These are phyloP conservation scores for Xylaria bambusicola DNA, from an alignment of 495 filamentous ascomycete species.

Conservation along the genomic window DNA sequence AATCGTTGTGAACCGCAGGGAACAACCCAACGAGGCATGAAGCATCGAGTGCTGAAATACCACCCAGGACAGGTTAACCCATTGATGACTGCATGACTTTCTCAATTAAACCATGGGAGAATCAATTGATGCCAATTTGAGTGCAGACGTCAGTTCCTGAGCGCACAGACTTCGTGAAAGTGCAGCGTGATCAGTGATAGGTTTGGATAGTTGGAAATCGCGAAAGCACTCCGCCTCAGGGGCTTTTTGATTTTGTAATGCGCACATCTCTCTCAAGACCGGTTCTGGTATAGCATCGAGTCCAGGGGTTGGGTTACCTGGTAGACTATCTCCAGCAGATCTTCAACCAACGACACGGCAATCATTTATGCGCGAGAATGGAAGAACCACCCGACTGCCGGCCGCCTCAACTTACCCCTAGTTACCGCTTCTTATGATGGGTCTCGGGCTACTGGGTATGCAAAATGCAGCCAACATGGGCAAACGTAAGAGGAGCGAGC, in stretches of 20 bases:
- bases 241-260: constrained; percentile 4
- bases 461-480: constrained; percentile 3
- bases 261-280: constrained; percentile 11
- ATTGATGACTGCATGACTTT: background rate
- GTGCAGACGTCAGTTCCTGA: too few relatives aligned
- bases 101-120: background rate
- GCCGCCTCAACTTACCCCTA: constrained; percentile 18
- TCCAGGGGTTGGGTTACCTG: constrained; percentile 6
- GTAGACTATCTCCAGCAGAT: constrained; percentile 6
- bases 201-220: background rate
- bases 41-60: background rate
- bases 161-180: constrained; percentile 1
- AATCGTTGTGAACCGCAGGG: background rate
- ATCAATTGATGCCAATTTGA: constrained; percentile 13
- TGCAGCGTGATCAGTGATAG: background rate
- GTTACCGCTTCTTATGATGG: constrained; percentile 12
- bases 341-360: background rate
- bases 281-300: constrained; percentile 10
- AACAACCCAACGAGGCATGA: background rate
- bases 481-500: background rate
- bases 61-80: background rate
- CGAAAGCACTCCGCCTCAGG: constrained; percentile 2
- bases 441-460: constrained; percentile 3
- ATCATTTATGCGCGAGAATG: constrained; percentile 8
- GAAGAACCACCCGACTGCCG: constrained; percentile 7